These are phyloP conservation scores for Kwoniella newhampshirensis DNA, from an alignment of 768 basidiomycete genomes.

Conservation along the genomic window DNA sequence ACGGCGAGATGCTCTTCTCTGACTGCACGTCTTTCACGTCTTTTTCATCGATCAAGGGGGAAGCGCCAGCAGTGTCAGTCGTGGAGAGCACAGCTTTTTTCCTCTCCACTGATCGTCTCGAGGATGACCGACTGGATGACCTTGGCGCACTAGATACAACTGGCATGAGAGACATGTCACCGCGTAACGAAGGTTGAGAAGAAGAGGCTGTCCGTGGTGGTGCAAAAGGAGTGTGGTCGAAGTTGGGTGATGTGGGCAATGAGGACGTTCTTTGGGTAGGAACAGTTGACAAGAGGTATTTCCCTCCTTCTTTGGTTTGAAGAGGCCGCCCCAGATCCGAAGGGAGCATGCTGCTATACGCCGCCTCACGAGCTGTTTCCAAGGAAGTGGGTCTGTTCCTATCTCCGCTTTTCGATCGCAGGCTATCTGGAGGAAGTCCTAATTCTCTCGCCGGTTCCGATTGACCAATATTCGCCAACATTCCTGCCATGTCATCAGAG, in stretches of 20 bases:
- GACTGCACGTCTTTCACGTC: constrained; percentile 7
- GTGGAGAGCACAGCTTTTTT: not conserved
- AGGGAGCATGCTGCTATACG: constrained; percentile 6
- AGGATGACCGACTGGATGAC: constrained; percentile 14
- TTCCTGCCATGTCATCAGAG: constrained; percentile 41
- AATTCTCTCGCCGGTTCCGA: constrained; percentile 41
- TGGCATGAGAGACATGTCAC: constrained; percentile 9
- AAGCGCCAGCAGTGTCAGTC: not conserved
- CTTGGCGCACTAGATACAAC: not conserved
- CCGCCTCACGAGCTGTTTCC: constrained; percentile 13
- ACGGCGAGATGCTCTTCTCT: constrained; percentile 6
- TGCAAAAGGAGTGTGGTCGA: not conserved
- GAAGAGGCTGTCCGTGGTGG: constrained; percentile 23
- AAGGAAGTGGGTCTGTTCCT: constrained; percentile 3
- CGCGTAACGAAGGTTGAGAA: constrained; percentile 8
- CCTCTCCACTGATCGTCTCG: not conserved
- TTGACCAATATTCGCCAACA: constrained; percentile 45
- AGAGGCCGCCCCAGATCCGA: constrained; percentile 18
- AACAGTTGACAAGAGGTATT: constrained; percentile 10
- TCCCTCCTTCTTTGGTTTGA: constrained; percentile 1
- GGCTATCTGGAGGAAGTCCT: constrained; percentile 42
- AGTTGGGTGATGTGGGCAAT: constrained; percentile 12
- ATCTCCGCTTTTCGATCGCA: constrained; percentile 6
- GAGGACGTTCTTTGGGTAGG: constrained; percentile 26
- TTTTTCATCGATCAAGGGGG: not conserved